Conservation (phyloP, 768 basidiomycete genomes). For the Fomitopsis serialis region DNA sequence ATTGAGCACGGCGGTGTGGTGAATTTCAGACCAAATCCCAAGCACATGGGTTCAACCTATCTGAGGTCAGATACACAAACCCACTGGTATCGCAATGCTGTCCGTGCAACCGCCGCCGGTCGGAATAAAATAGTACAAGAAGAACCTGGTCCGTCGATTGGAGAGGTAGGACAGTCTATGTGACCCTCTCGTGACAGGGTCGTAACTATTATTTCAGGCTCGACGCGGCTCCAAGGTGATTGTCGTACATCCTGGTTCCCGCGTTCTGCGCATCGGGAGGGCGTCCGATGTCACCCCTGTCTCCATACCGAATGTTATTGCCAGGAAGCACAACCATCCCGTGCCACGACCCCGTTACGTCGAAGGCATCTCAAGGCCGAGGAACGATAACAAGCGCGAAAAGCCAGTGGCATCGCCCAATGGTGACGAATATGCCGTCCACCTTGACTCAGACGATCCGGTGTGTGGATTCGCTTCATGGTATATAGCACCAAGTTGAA, state of each 20-base stretch:
- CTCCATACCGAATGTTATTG: slow-evolving; percentile 65
- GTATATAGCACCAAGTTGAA: neutral
- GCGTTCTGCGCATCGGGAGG: slow-evolving; percentile 65
- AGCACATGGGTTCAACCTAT: slow-evolving; percentile 74
- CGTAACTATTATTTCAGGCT: slow-evolving; percentile 16
- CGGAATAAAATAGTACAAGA: slow-evolving; percentile 42
- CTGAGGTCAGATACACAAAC: slow-evolving; percentile 72
- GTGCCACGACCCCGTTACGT: slow-evolving; percentile 39
- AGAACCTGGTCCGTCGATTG: slow-evolving; percentile 30
- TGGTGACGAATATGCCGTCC: slow-evolving; percentile 48
- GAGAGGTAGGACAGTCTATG: slow-evolving; percentile 34
- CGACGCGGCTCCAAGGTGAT: slow-evolving; percentile 77
- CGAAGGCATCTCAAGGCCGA: slow-evolving; percentile 52
- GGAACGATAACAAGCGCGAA: slow-evolving; percentile 26
- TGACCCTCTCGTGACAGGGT: slow-evolving; percentile 5
- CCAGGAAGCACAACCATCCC: slow-evolving; percentile 49
- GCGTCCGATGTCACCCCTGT: slow-evolving; percentile 76
- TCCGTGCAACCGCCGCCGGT: slow-evolving; percentile 23
- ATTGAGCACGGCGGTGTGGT: neutral
- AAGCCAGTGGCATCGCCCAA: slow-evolving; percentile 17
- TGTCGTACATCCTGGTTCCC: slow-evolving; percentile 77
- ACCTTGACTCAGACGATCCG: slow-evolving; percentile 51
- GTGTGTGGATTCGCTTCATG: slow-evolving; percentile 32
- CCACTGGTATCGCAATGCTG: slow-evolving; percentile 63
- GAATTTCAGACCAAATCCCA: slow-evolving; percentile 61